Percentiles rank a stretch among this genome's conserved stretches.
Evolutionary conservation across 495 filamentous ascomycete genomes (phyloP).

Genomic region (Hypoxylon subgilvum): DNA sequence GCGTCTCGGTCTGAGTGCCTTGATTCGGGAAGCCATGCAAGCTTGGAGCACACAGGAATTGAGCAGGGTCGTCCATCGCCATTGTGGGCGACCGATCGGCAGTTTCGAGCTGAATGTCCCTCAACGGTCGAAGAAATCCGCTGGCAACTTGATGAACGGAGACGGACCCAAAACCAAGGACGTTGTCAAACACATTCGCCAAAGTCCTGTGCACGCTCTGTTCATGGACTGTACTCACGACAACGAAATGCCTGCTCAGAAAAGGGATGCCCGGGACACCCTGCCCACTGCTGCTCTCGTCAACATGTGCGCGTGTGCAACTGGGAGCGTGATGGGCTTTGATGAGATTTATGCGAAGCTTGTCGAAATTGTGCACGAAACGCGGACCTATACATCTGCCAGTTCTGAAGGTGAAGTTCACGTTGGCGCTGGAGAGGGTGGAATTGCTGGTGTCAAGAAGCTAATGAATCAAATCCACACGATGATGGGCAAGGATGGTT

Average conservation of each 20-base stretch:
- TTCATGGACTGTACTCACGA: conserved; percentile 99
- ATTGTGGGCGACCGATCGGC: conserved; percentile 92
- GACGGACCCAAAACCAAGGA: conserved; percentile 75
- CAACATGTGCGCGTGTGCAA: conserved; percentile 90
- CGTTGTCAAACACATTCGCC: no score
- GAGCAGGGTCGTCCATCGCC: conserved; percentile 88
- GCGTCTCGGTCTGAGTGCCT: conserved; percentile 83
- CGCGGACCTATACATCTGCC: conserved; percentile 76
- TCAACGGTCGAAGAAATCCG: conserved; percentile 67
- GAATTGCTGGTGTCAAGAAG: conserved; percentile 88
- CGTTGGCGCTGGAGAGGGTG: conserved; percentile 68
- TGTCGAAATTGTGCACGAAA: conserved; percentile 89
- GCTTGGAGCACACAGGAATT: conserved; percentile 94
- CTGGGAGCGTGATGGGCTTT: conserved; percentile 96
- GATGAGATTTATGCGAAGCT: conserved; percentile 94
- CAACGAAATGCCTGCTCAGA: conserved; percentile 95
- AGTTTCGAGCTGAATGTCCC: no score
- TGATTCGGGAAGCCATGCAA: conserved; percentile 98
- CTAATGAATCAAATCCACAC: conserved; percentile 91
- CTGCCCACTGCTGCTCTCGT: conserved; percentile 95
- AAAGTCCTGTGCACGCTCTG: conserved; percentile 86
- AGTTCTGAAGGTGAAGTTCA: conserved; percentile 64
- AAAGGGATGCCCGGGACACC: conserved; percentile 91
- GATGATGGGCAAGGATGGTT: conserved; percentile 90
- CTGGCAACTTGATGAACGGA: conserved; percentile 51